Base-by-base conservation (phyloP, 768 basidiomycete genomes). In the Antrodiella citrinella region DNA sequence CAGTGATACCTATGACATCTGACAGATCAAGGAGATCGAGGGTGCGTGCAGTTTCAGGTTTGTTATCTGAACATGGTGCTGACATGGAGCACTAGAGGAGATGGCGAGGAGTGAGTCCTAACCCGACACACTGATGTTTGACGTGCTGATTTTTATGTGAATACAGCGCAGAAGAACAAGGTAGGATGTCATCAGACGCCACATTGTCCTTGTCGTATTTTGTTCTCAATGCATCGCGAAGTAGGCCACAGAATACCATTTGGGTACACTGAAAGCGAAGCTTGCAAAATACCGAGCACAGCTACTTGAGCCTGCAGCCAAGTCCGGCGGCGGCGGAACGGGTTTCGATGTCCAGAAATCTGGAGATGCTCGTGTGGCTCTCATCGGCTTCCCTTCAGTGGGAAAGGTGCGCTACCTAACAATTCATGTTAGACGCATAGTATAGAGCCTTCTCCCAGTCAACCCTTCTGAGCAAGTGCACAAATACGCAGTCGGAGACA, bases 301-400 rank as follows among this genome's bases (percentile, higher is more conserved):
- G 62, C 79, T 99, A 18, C 81, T 99, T 5, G 96, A 99, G 64
- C 95, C 95, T 1, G 67, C 85, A 0, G 73, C 83, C 42, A 98
- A 97, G 65, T 86, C 85, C 3, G 80, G 87, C 15, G 81, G 84
- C 53, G 74, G 74, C 2, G 91, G 91, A 22, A 78, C 83, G 51
- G 93, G 91, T 2, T 95, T 94, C 53, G 92, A 92, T 57, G 91
- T 93, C 1, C 87, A 85, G 62, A 86, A 84, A 58, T 80, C 78
- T 45, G 91, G 92, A 52, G 93, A 95, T 70, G 91, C 92, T 39
- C 73, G 91, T 61, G 86, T 94, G 20, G 90, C 91, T 19, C 70
- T 96, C 49, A 96, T 96, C 43, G 94, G 95, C 7, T 96, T 97
- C 67, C 95, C 94, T 0, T 95, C 93, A 4, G 92, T 96, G 44